Conservation (phyloP, 2,329 filamentous ascomycete species). For the Diaporthe sp. region DNA sequence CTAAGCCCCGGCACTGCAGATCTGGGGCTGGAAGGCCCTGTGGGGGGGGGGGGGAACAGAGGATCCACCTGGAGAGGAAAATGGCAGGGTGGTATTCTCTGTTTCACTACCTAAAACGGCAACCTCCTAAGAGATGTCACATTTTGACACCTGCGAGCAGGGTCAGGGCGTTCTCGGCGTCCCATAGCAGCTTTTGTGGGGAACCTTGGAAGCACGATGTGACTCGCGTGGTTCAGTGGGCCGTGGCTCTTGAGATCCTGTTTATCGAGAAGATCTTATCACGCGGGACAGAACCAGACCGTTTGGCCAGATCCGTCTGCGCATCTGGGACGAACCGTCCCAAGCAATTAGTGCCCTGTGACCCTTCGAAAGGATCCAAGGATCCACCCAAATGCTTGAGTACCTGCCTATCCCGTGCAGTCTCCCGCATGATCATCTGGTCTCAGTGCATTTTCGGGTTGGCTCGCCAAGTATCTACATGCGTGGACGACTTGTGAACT, state of each 20-base stretch:
- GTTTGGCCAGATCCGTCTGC: background rate
- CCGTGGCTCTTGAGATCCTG: background rate
- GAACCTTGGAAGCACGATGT: slow-evolving; percentile 10
- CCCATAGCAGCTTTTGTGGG: slow-evolving; percentile 4
- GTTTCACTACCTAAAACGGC: slow-evolving; percentile 2
- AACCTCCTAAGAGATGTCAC: background rate
- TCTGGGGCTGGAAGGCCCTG: slow-evolving; percentile 10
- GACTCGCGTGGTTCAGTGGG: slow-evolving; percentile 14
- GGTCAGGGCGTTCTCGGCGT: background rate
- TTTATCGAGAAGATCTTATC: slow-evolving; percentile 17
- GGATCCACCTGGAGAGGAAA: background rate
- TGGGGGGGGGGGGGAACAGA: background rate
- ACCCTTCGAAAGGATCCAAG: background rate
- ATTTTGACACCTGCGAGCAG: slow-evolving; percentile 18
- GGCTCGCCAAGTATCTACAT: background rate
- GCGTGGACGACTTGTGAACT: background rate
- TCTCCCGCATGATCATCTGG: background rate
- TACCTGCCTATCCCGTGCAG: background rate
- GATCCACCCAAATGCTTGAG: background rate
- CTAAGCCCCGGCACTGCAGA: background rate
- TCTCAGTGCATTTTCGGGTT: background rate
- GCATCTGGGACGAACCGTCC: background rate
- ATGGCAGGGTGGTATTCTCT: slow-evolving; percentile 16
- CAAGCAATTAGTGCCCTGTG: background rate
- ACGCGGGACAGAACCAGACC: background rate